Percentiles rank a stretch among this genome's conserved stretches.
These are phyloP conservation scores for Colletotrichum tamarilloi DNA, from an alignment of 2,329 filamentous ascomycete species.

Conservation along the genomic window DNA sequence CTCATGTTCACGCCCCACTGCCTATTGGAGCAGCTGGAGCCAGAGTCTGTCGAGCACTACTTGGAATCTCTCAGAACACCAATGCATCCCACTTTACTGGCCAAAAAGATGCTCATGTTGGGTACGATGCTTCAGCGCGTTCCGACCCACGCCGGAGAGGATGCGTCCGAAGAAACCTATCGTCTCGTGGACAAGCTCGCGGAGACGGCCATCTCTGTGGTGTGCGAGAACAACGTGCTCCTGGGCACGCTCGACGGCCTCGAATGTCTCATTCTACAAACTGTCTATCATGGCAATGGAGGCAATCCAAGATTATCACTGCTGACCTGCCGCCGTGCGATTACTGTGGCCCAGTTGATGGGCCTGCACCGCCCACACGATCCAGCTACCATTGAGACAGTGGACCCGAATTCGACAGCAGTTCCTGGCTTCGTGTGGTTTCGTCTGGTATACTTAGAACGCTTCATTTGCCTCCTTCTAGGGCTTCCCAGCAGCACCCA, in stretches of 20 bases:
- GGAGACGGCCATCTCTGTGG: slow-evolving; percentile 44
- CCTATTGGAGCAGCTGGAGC: neutral
- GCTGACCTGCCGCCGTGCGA: slow-evolving; percentile 55
- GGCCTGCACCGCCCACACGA: slow-evolving; percentile 44
- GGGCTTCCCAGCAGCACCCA: slow-evolving; percentile 48
- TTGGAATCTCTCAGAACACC: slow-evolving; percentile 38
- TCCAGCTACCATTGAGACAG: slow-evolving; percentile 24
- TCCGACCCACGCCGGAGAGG: slow-evolving; percentile 42
- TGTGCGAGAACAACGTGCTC: slow-evolving; percentile 59
- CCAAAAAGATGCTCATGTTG: slow-evolving; percentile 51
- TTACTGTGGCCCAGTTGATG: slow-evolving; percentile 56
- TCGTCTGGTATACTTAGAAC: slow-evolving; percentile 50
- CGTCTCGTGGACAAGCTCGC: slow-evolving; percentile 42
- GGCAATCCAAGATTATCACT: slow-evolving; percentile 59
- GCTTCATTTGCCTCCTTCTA: slow-evolving; percentile 51
- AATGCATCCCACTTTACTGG: slow-evolving; percentile 53
- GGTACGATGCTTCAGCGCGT: slow-evolving; percentile 49
- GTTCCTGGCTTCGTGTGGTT: slow-evolving; percentile 47
- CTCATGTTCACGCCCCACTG: slow-evolving; percentile 40
- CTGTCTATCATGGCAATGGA: slow-evolving; percentile 56
- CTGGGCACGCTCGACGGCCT: slow-evolving; percentile 57
- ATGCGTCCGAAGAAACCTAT: slow-evolving; percentile 29
- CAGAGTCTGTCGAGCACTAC: slow-evolving; percentile 17
- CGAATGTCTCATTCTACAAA: slow-evolving; percentile 60
- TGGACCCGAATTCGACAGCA: slow-evolving; percentile 16